Evolutionary conservation across 805 yeast species (phyloP).

Genomic region (Myxozyma mucilagina): DNA sequence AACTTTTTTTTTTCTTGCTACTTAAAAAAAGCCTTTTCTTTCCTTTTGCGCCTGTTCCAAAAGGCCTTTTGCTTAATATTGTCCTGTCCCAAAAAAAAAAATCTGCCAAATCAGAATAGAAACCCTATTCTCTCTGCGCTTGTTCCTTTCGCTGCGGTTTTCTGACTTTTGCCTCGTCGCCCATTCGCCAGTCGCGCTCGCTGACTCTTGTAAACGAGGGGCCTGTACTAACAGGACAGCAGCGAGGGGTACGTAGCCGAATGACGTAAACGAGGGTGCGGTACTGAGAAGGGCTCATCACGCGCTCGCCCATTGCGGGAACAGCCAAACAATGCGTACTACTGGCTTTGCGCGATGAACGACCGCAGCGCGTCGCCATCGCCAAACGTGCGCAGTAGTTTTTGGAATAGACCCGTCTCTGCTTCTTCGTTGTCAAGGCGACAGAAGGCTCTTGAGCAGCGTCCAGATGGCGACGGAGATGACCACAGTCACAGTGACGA

Average conservation of each 20-base stretch:
- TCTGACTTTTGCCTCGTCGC: constrained; percentile 3
- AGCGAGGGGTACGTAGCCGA: too few relatives aligned
- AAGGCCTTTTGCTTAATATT: background rate
- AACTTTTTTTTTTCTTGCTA: background rate
- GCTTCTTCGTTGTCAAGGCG: background rate
- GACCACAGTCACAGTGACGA: background rate
- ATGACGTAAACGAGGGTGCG: too few relatives aligned
- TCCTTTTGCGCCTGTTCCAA: background rate
- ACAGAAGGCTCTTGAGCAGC: background rate
- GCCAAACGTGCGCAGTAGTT: background rate
- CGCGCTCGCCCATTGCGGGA: background rate
- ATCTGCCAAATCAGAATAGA: background rate
- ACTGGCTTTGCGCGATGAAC: background rate
- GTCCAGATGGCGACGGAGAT: background rate
- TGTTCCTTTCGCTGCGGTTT: background rate
- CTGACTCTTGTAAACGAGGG: background rate
- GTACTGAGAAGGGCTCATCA: background rate
- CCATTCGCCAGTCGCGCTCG: background rate
- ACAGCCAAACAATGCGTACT: background rate
- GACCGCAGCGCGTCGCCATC: constrained; percentile 6
- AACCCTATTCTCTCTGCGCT: background rate
- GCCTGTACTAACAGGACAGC: background rate
- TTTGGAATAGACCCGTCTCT: constrained; percentile 1
- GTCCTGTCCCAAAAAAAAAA: background rate
- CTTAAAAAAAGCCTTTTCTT: background rate